Base-by-base conservation (phyloP, 352 stramenopile species). In the Pythium scleroteichum region DNA sequence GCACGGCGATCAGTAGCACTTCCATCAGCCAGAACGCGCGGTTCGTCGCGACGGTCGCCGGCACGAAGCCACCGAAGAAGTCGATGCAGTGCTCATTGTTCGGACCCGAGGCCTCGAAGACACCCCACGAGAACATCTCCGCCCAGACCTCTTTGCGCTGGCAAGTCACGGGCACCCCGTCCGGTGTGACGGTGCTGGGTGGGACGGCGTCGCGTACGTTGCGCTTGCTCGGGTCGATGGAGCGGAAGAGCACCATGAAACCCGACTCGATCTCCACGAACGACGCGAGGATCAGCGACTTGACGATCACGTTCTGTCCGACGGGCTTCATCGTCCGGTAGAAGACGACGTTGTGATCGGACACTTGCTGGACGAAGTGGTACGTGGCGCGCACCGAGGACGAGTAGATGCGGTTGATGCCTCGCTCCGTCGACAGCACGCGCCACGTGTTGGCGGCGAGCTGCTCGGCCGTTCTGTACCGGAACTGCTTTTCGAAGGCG, bases 21-120 rank as follows among this genome's bases (percentile, higher is more conserved):
- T 88, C 72, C 76, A 88, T 84, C 48, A 88, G 70, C 80, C 80
- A 90, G 49, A 88, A 88, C 55, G 82, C 62, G 29, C 83, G 53
- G 47, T 68, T 83, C 64, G 73, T 73, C 9, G 69, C 76, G 14
- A 72, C 44, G 39, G 78, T 71, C 19, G 48, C 65, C 16, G 62
- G 66, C 35, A 90, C 76, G 38, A 85, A 86, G 19, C 80, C 80
- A 29, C 80, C 80, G 52, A 90, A 88, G 39, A 70, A 82, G 46
- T 90, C 84, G 46, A 67, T 68, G 48, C 79, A 89, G 53, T 85
- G 69, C 32, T 81, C 63, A 16, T 68, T 52, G 7, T 63, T 38
- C 2, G 73, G 60, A 2, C 76, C 78, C 0, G 53, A 57, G 23
- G 57, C 45, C 53, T 90, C 80, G 33, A 87, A 87, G n/a, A 87